Evolutionary conservation across 169 alveolate genomes (phyloP), one percentile per base, ranked within the genome.

Genomic region (Neospora caninum): DNA sequence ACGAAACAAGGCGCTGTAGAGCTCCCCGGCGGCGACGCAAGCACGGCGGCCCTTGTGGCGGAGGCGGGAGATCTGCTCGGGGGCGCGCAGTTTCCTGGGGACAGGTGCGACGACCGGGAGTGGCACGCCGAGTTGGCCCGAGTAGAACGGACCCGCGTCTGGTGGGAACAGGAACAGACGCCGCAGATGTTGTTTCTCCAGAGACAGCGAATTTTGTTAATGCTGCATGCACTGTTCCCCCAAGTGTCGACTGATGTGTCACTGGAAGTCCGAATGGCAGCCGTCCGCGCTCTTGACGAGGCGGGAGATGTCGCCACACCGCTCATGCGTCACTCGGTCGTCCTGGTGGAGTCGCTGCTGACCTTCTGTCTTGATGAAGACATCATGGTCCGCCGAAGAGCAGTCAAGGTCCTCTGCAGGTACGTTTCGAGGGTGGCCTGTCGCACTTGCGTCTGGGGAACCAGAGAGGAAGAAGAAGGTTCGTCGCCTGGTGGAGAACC

Each of bases 151-250:
- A 78, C 86, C 42, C 86, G 86, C 13, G n/a, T 78, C 31, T 78
- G 86, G 86, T 78, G 86, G 86, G 86, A 78, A 38, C 42, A 78
- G 20, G 86, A 78, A 43, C 86, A 78, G 45, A 20, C 20, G 86
- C 43, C 22, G 42, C 86, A 78, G n/a, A n/a, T 10, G 42, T 22
- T 78, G 39, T 78, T 78, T 38, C 45, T 78, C 49, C 86, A 78
- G 42, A n/a, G 86, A 43, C 86, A 78, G 86, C 86, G 86, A 4
- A n/a, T 36, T 10, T 20, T 78, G 39, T 16, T n/a, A n/a, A n/a
- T 78, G 2, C 86, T 78, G 49, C 86, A 38, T 38, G 18, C 22
- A 43, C 39, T 78, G n/a, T 78, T 78, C n/a, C 86, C 86, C 20
- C 29, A 18, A 20, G 86, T 78, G 39, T 78, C 86, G 10, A 78